phyloP scores from a whole-genome alignment of 2,329 filamentous ascomycete genomes.

The Cercospora sp. region DNA sequence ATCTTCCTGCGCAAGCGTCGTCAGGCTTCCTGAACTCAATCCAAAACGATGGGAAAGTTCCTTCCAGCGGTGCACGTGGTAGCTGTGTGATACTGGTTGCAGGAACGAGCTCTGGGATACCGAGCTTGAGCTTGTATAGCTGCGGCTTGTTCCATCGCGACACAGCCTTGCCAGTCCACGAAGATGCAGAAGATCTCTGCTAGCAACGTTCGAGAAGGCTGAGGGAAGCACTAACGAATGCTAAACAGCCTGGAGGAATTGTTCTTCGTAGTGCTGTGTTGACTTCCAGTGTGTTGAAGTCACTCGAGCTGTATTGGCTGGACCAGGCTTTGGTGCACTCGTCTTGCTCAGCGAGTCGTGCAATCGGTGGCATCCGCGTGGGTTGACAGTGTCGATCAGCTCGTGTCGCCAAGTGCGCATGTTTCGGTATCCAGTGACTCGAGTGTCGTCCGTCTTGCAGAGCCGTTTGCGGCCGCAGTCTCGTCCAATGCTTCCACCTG shows the following conservation, averaged over 20 bases:
- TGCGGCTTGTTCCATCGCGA: neutral
- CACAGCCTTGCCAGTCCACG: neutral
- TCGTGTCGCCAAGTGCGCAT: neutral
- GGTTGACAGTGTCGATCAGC: neutral
- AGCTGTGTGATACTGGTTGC: neutral
- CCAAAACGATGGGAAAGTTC: neutral
- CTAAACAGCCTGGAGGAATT: neutral
- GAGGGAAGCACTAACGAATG: neutral
- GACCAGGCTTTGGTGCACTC: neutral
- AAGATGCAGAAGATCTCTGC: neutral
- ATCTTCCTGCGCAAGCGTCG: constrained; percentile 1
- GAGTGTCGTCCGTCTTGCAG: neutral
- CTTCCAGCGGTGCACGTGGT: neutral
- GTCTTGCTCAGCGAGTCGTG: neutral
- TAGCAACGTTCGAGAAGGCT: neutral
- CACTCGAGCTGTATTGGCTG: neutral
- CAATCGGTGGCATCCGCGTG: neutral
- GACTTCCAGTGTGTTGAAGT: neutral
- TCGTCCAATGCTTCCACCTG: neutral
- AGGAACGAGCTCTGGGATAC: neutral
- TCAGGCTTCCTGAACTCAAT: neutral
- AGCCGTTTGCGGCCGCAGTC: neutral
- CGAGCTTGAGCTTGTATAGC: neutral
- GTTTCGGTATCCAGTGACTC: neutral
- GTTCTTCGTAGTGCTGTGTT: neutral